These are phyloP conservation scores for Mortierella claussenii DNA, from an alignment of 192 early-diverging fungal species.

Conservation along the genomic window DNA sequence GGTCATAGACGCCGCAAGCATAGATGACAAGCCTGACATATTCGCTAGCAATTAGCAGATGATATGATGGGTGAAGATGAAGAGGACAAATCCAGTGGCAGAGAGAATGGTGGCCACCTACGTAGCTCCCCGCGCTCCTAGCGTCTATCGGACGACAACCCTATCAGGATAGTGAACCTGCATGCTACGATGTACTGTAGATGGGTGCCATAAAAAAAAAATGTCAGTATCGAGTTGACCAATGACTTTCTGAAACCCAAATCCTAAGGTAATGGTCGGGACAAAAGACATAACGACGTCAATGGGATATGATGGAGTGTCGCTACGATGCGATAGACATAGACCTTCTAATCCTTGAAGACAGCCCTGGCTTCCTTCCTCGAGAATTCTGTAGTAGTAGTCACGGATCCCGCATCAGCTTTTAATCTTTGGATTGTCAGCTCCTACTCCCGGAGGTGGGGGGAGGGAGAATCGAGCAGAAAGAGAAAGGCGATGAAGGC, in stretches of 20 bases:
- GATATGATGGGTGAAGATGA: conserved; percentile 41
- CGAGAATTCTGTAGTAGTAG: conserved; percentile 55
- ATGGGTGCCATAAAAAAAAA: conserved; percentile 10
- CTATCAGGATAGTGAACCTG: conserved; percentile 17
- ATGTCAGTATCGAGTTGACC: background rate
- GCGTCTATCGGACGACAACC: conserved; percentile 15
- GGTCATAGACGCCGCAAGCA: conserved; percentile 54
- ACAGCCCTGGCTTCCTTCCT: conserved; percentile 57
- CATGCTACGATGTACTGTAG: conserved; percentile 51
- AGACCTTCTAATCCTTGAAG: conserved; percentile 58
- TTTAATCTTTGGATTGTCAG: conserved; percentile 52
- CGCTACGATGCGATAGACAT: conserved; percentile 64
- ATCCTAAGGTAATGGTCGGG: conserved; percentile 72
- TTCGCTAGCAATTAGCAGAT: no score
- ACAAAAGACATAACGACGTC: conserved; percentile 73
- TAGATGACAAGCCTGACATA: conserved; percentile 53
- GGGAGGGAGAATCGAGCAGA: conserved; percentile 58
- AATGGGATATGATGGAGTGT: conserved; percentile 68
- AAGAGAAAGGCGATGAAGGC: conserved; percentile 42
- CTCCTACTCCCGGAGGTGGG: conserved; percentile 54
- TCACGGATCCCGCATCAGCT: conserved; percentile 57
- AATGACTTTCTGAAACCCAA: conserved; percentile 3
- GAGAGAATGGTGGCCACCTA: conserved; percentile 33
- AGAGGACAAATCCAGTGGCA: conserved; percentile 55
- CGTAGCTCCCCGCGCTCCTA: conserved; percentile 58